These are phyloP conservation scores for Diplodia intermedia DNA, from an alignment of 2,329 filamentous ascomycete genomes.

Conservation along the genomic window DNA sequence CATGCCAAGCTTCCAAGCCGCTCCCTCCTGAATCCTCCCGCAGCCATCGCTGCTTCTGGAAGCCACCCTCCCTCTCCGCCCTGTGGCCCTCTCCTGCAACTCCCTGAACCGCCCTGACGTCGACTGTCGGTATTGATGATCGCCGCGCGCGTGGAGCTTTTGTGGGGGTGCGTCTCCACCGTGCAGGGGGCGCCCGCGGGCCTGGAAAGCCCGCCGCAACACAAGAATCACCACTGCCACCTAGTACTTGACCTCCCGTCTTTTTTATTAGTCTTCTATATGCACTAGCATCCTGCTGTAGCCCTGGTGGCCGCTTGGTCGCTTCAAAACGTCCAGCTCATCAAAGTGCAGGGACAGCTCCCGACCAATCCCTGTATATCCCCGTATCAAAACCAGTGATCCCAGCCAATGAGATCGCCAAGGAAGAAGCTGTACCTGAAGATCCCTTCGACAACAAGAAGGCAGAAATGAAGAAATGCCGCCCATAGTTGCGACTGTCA, in stretches of 20 bases:
- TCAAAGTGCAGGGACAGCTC: not conserved
- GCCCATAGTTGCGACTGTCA: not conserved
- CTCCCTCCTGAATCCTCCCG: slow-evolving; percentile 2
- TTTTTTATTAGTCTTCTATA: not conserved
- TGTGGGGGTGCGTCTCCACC: slow-evolving; percentile 25
- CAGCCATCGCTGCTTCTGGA: not conserved
- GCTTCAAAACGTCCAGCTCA: not conserved
- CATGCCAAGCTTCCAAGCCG: slow-evolving; percentile 33
- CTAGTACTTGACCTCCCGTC: not conserved
- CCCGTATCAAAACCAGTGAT: not conserved
- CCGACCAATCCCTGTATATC: not conserved
- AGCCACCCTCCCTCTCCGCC: not conserved
- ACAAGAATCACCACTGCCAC: not conserved
- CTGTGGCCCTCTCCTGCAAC: not conserved
- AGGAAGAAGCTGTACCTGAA: not conserved
- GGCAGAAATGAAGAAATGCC: not conserved
- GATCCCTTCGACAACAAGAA: not conserved
- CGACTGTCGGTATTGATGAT: slow-evolving; percentile 16
- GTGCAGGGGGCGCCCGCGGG: slow-evolving; percentile 17
- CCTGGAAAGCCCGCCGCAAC: slow-evolving; percentile 8
- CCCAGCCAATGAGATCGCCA: not conserved
- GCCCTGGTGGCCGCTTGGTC: not conserved
- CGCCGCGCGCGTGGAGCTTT: slow-evolving; percentile 15
- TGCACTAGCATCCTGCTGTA: not conserved
- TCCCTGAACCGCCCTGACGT: slow-evolving; percentile 5